These are phyloP conservation scores for Fonsecaea erecta DNA, from an alignment of 2,329 filamentous ascomycete genomes.

Conservation along the genomic window DNA sequence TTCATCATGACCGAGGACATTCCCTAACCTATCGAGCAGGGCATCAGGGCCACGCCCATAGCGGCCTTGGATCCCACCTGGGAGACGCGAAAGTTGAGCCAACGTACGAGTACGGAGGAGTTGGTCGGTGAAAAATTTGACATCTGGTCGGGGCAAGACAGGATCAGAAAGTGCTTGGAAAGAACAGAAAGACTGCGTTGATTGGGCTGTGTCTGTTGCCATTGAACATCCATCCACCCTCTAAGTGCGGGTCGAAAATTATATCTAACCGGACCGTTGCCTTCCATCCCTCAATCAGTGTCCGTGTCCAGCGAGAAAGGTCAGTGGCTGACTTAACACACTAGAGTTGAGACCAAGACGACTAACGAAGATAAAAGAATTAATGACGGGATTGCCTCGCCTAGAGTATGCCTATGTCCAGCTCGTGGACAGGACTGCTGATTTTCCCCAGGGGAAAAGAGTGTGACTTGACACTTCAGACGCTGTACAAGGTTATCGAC, in stretches of 20 bases:
- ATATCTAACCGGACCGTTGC: neutral
- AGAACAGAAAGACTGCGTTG: neutral
- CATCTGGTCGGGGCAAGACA: constrained; percentile 19
- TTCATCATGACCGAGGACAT: constrained; percentile 23
- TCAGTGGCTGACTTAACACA: no score
- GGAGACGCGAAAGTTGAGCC: constrained; percentile 44
- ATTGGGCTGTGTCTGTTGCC: neutral
- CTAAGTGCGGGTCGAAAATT: neutral
- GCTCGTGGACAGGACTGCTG: no score
- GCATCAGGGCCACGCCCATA: constrained; percentile 50
- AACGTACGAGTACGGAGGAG: constrained; percentile 41
- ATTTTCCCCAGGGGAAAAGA: no score
- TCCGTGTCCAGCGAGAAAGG: neutral
- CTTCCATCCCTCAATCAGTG: neutral
- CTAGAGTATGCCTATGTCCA: no score
- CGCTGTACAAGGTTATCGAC: no score
- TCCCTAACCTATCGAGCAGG: constrained; percentile 48
- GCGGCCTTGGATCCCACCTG: constrained; percentile 52
- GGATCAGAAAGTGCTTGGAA: neutral
- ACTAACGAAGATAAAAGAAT: no score
- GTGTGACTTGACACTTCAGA: no score
- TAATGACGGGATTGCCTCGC: no score
- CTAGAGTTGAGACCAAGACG: no score
- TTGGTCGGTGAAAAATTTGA: constrained; percentile 41
- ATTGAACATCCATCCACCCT: neutral